A percentile compares a stretch with the other conserved stretches of the same genome.
Evolutionary conservation across 148 eudicot species (phyloP).

Genomic region (Rhododendron mucronatum): DNA sequence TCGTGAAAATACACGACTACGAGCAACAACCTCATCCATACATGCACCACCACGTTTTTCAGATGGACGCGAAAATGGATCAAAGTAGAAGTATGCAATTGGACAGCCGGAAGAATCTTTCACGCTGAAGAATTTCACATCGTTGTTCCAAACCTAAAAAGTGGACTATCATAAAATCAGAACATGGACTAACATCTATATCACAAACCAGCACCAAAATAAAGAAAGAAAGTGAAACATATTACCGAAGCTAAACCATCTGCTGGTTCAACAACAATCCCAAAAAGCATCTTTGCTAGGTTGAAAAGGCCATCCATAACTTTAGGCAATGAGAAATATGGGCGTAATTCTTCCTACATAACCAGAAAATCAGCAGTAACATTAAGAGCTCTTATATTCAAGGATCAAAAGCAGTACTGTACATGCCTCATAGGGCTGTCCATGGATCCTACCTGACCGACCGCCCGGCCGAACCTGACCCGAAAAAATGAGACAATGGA

Average conservation of each 20-base stretch:
- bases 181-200: conserved; percentile 22
- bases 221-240: too few relatives aligned
- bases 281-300: conserved; percentile 73
- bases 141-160: conserved; percentile 82
- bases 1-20: conserved; percentile 78
- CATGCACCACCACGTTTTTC: conserved; percentile 98
- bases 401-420: background rate
- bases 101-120: conserved; percentile 80
- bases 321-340: conserved; percentile 95
- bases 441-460: too few relatives aligned
- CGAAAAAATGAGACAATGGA: too few relatives aligned
- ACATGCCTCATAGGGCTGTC: background rate
- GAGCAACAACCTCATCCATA: conserved; percentile 93
- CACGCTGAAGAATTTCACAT: conserved; percentile 72
- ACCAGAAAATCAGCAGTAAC: conserved; percentile 6
- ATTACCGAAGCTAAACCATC: conserved; percentile 96
- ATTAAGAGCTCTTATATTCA: background rate
- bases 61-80: conserved; percentile 97
- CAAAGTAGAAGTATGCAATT: conserved; percentile 86
- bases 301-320: conserved; percentile 97
- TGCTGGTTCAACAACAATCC: conserved; percentile 60
- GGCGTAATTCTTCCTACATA: conserved; percentile 86
- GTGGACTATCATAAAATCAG: conserved; percentile 1
- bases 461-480: too few relatives aligned
- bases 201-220: background rate